Percentiles rank a stretch among this genome's conserved stretches.
Conservation (phyloP, 768 basidiomycete genomes). For the Tephrocybe rancida region DNA sequence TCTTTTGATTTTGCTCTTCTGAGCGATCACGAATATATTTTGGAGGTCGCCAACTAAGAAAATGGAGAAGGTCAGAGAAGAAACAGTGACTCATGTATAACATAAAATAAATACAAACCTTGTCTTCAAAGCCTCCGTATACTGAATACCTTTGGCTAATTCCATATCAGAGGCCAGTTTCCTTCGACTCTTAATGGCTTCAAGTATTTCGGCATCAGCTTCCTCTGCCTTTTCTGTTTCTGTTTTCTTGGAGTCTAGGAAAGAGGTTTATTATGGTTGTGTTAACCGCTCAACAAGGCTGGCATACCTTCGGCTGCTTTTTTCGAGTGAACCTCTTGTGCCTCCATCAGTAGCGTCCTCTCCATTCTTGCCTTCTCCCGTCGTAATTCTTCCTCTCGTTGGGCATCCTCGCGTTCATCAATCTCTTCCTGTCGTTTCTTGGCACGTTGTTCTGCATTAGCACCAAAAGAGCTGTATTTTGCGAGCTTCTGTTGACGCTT, state of each 20-base stretch:
- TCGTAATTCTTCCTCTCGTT: constrained; percentile 75
- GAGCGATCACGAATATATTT: constrained; percentile 74
- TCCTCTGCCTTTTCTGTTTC: constrained; percentile 86
- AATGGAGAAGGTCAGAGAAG: background rate
- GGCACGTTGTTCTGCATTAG: constrained; percentile 52
- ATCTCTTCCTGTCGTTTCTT: constrained; percentile 56
- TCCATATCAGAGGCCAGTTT: constrained; percentile 94
- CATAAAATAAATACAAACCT: constrained; percentile 49
- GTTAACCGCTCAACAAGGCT: background rate
- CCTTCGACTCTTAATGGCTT: constrained; percentile 87
- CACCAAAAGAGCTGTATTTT: constrained; percentile 66
- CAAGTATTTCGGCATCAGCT: constrained; percentile 87
- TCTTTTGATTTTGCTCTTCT: constrained; percentile 66
- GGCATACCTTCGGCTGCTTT: constrained; percentile 78
- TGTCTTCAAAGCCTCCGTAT: constrained; percentile 83
- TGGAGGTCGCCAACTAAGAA: constrained; percentile 83
- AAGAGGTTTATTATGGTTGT: constrained; percentile 1
- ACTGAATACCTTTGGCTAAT: constrained; percentile 89
- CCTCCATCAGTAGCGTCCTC: constrained; percentile 87
- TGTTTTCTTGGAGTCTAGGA: constrained; percentile 81
- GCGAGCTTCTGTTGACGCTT: constrained; percentile 81
- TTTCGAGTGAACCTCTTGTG: constrained; percentile 89
- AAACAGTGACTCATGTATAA: background rate
- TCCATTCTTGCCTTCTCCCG: constrained; percentile 81
- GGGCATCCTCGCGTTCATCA: constrained; percentile 73